Base-by-base conservation (phyloP, 352 stramenopile species). In the Phytophthora colocasiae region DNA sequence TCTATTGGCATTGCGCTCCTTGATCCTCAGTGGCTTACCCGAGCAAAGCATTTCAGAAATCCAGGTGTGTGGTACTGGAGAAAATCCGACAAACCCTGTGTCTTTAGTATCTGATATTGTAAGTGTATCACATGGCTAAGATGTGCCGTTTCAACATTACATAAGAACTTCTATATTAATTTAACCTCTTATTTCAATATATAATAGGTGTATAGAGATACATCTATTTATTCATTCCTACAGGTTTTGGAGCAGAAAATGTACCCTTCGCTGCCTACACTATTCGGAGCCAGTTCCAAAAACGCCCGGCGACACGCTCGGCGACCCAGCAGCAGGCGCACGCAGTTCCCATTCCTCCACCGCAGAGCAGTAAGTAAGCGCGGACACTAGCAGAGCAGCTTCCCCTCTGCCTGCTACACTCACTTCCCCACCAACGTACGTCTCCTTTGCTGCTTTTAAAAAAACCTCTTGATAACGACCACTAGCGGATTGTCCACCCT, bases 211-310 rank as follows among this genome's bases (percentile, higher is more conserved):
- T 36, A 36, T 36, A 14, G 2, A 8, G 12, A 15, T 14, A 3
- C 31, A 14, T 36, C 31, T 36, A 36, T 36, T 36, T 36, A 36
- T 36, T 36, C 9, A 36, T 36, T 36, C 31, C 9, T 14, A 44
- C 4, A 56, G 60, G 52, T 24, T 19, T 53, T 31, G 5, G 52
- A 8, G 39, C 46, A 65, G 47, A 64, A 70, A 70, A 60, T 66
- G 56, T 50, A 66, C 63, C 41, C 57, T 51, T 71, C 29, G 56
- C 29, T 38, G 45, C 41, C 48, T 66, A 56, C 57, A 66, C 56
- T 56, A 36, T 8, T 10, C 63, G 41, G 45, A 72, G 64, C 64
- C 64, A 72, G 64, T 72, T 64, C 38, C 26, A 64, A 60, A 67
- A 67, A 26, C 19, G 58, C 29, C 29, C 51, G 29, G 34, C 45